Evolutionary conservation across 2,329 filamentous ascomycete species (phyloP).

Genomic region (Alternaria consortialis): DNA sequence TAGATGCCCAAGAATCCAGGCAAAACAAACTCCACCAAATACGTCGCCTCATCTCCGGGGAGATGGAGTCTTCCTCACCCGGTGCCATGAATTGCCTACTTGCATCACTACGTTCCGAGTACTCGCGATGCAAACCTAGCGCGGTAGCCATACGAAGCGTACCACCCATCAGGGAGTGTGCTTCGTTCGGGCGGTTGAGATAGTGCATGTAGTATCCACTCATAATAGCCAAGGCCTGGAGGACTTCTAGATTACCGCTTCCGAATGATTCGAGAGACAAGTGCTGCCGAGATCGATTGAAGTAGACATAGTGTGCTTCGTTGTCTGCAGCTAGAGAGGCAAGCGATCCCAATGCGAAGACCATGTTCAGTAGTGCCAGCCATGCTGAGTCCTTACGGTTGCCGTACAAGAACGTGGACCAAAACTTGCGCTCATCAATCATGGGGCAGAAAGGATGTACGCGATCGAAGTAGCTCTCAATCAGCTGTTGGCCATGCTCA

Average conservation of each 20-base stretch:
- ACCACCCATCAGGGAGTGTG: slow-evolving; percentile 75
- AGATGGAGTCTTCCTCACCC: slow-evolving; percentile 46
- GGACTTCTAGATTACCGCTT: slow-evolving; percentile 75
- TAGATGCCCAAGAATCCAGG: slow-evolving; percentile 56
- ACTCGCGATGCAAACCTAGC: slow-evolving; percentile 75
- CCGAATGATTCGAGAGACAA: slow-evolving; percentile 73
- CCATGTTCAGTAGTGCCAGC: slow-evolving; percentile 78
- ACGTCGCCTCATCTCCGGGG: slow-evolving; percentile 52
- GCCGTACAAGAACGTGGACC: slow-evolving; percentile 69
- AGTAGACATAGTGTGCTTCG: slow-evolving; percentile 74
- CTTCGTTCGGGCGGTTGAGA: slow-evolving; percentile 79
- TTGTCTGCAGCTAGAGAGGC: slow-evolving; percentile 70
- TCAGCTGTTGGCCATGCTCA: slow-evolving; percentile 72
- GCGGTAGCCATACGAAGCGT: slow-evolving; percentile 78
- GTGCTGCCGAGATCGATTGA: slow-evolving; percentile 72
- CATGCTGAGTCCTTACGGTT: slow-evolving; percentile 73
- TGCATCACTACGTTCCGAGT: slow-evolving; percentile 49
- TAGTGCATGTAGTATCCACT: slow-evolving; percentile 82
- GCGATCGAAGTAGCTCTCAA: slow-evolving; percentile 79
- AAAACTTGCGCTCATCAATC: slow-evolving; percentile 76
- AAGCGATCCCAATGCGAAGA: slow-evolving; percentile 78
- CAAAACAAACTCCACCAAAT: slow-evolving; percentile 59
- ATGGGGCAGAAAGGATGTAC: slow-evolving; percentile 77
- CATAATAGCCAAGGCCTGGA: slow-evolving; percentile 75
- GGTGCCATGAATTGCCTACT: slow-evolving; percentile 26